Conservation (phyloP, 169 alveolate genomes). For the Cyclospora cayetanensis region DNA sequence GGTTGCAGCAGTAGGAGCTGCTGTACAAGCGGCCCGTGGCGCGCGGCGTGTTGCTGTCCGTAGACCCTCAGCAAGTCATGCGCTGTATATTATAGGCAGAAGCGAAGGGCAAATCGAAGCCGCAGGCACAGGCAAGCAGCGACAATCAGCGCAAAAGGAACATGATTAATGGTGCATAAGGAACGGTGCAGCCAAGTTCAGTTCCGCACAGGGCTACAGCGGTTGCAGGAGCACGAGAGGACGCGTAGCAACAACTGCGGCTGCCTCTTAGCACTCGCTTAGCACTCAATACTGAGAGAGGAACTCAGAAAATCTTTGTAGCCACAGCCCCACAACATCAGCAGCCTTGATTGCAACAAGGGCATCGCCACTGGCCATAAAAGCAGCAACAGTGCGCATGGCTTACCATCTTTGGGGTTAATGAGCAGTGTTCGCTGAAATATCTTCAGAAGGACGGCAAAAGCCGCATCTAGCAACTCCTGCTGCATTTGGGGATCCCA, state of each 20-base stretch:
- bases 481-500: conserved; percentile 9
- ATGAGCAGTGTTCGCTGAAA: not conserved
- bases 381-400: not conserved
- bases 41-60: conserved; percentile 5
- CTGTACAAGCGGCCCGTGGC: conserved; percentile 20
- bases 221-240: not conserved
- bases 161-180: not conserved
- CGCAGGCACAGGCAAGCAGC: too few relatives aligned
- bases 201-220: not conserved
- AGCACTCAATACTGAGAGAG: not conserved
- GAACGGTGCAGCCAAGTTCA: not conserved
- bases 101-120: not conserved
- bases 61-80: conserved; percentile 24
- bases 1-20: conserved; percentile 23
- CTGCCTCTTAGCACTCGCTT: too few relatives aligned
- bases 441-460: not conserved
- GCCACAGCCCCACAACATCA: not conserved
- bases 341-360: not conserved
- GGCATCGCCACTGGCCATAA: not conserved
- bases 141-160: too few relatives aligned
- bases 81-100: too few relatives aligned
- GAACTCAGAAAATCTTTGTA: not conserved
- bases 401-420: not conserved
- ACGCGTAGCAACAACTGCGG: not conserved
- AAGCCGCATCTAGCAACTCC: not conserved